Evolutionary conservation across 2,329 filamentous ascomycete genomes (phyloP).

Genomic region (Ophiostoma sp.): DNA sequence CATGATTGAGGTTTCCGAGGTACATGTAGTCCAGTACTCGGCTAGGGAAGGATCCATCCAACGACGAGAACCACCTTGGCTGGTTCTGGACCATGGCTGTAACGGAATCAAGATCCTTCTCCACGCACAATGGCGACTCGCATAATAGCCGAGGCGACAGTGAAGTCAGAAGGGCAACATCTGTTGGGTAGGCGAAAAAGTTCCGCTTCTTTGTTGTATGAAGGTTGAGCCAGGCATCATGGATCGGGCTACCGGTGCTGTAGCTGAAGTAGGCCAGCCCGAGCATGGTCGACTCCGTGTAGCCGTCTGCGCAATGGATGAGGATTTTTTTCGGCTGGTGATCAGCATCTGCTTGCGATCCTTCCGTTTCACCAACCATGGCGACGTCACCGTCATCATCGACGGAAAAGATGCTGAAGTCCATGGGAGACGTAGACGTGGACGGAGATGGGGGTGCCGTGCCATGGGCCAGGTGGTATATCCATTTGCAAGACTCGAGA

Average conservation of each 20-base stretch:
- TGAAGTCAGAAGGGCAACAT: constrained; percentile 76
- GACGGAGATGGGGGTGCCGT: constrained; percentile 38
- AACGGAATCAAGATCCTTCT: constrained; percentile 54
- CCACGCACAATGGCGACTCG: constrained; percentile 61
- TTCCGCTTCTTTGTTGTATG: constrained; percentile 82
- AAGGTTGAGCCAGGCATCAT: constrained; percentile 83
- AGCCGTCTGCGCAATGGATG: constrained; percentile 92
- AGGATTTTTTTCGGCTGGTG: constrained; percentile 66
- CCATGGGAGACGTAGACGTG: constrained; percentile 16
- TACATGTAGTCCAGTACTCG: constrained; percentile 93
- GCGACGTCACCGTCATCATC: constrained; percentile 48
- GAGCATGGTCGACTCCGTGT: constrained; percentile 89
- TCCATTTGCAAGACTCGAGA: constrained; percentile 84
- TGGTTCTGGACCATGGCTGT: constrained; percentile 56
- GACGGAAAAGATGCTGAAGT: constrained; percentile 32
- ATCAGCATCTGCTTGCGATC: constrained; percentile 22
- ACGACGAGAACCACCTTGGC: constrained; percentile 76
- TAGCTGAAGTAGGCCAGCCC: constrained; percentile 93
- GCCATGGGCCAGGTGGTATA: constrained; percentile 78
- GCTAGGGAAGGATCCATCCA: constrained; percentile 90
- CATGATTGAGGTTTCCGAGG: constrained; percentile 87
- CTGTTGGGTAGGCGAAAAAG: constrained; percentile 93
- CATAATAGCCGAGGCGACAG: constrained; percentile 74
- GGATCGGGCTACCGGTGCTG: constrained; percentile 75
- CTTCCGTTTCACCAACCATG: constrained; percentile 43